Evolutionary conservation across 495 filamentous ascomycete species (phyloP).

Genomic region (Annulohypoxylon stygium): DNA sequence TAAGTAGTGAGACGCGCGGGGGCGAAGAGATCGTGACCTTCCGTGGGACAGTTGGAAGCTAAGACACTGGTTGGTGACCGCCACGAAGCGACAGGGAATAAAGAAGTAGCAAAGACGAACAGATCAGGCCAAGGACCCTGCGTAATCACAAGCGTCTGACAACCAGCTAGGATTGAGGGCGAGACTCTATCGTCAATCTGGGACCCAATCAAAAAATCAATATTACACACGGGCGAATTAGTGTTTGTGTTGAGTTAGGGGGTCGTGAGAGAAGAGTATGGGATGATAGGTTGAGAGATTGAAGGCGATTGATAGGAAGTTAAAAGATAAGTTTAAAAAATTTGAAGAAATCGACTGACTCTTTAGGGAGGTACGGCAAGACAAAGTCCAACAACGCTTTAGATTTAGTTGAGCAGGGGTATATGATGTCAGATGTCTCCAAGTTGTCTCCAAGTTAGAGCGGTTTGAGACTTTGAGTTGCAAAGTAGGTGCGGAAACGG

Average conservation of each 20-base stretch:
- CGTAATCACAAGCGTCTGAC: constrained; percentile 37
- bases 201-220: constrained; percentile 22
- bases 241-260: background rate
- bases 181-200: constrained; percentile 22
- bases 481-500: constrained; percentile 14
- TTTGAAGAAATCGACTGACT: background rate
- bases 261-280: background rate
- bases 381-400: background rate
- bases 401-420: constrained; percentile 12
- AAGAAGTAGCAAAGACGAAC: constrained; percentile 18
- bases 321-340: background rate
- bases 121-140: constrained; percentile 39
- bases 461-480: background rate
- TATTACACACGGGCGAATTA: constrained; percentile 3
- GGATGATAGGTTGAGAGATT: constrained; percentile 2
- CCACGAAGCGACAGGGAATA: constrained; percentile 38
- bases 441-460: background rate
- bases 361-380: background rate
- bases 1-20: constrained; percentile 40
- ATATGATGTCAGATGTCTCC: constrained; percentile 11
- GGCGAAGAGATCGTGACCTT: constrained; percentile 36
- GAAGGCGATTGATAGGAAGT: background rate
- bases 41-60: constrained; percentile 17
- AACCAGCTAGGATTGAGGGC: constrained; percentile 9
- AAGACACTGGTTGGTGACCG: constrained; percentile 31